Base-by-base conservation (phyloP, 2,329 filamentous ascomycete genomes). In the Claviceps fusiformis region DNA sequence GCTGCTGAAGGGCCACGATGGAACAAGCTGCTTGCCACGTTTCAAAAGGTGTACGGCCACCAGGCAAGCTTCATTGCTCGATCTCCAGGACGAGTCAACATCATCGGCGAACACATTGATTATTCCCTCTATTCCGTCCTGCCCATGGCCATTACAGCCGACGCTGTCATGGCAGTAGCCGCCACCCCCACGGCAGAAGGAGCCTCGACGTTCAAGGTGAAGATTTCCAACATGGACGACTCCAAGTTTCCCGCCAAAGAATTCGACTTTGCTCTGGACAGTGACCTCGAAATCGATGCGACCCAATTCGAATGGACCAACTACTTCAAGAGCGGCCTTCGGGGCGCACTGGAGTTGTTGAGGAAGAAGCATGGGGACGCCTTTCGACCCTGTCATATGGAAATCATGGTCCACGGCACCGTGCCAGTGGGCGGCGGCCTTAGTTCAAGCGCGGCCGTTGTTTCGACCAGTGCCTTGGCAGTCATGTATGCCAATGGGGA, bases 41-140 rank as follows among this genome's bases (percentile, higher is more conserved):
- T 97, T 71, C 75, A 83, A 61, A 71, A 78, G 56, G 74, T 73
- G 46, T 95, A 92, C 71, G 84, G 82, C 62, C 77, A 81, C 53
- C 73, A 77, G 17, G 83, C 91, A 44, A 79, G 87, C 57, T 96
- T 95, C 64, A 82, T 97, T 24, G 82, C 92, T 10, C 85, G 93
- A 59, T 95, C 91, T 55, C 93, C 93, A 1, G 93, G 93, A 57
- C 82, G 93, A 61, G 93, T 98, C 61, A 97, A 97, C 74, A 93
- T 98, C 66, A 96, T 98, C 67, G 93, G 93, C 70, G 93, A 98
- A 78, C 93, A 98, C 74, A 95, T 98, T 65, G 93, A 98, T 75
- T 98, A 98, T 74, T 95, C 89, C 15, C 81, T 98, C 24, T 98
- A 97, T 75, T 85, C 93, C 62, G 91, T 96, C 57, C 78, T 98